Evolutionary conservation across 106 monocot species (phyloP), one percentile per base, ranked within the genome.

Genomic region (Allium sativum): DNA sequence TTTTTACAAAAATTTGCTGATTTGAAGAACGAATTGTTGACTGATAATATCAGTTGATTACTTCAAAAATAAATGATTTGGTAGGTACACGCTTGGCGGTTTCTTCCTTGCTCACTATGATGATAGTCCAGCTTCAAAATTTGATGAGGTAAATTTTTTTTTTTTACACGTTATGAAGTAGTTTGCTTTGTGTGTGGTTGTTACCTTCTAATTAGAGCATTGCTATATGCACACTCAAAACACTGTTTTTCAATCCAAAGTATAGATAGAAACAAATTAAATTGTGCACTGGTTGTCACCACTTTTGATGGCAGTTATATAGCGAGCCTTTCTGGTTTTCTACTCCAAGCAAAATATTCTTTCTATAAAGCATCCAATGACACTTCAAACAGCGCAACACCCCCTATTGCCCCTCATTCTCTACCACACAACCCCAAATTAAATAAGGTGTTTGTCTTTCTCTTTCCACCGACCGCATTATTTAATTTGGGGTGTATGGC

Each of bases 101-200:
- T 64, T 95, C 63, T 95, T 95, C 69, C 82, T 96, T 61, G 95
- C 95, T 47, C 73, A 76, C 40, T 96, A 96, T 69, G 87, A 96
- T 45, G 84, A 82, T 55, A 90, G 90, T 64, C 95, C 95, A 21
- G 87, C 90, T 51, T 90, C 87, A 70, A 76, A 15, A 44, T 96
- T 96, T 72, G 84, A 96, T 72, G 95, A 96, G 95, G 95, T 96
- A 62, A 3, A 62, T 8, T 31, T 31, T 31, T 31, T 31, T 31
- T 31, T 31, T 31, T 5, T 31, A 31, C 31, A 31, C 31, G 31
- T 31, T 31, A 2, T 31, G 31, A 1, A 5, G 31, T 31, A 31
- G 31, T 31, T 31, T 31, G 31, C 31, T 31, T 31, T 5, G 5
- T 31, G 31, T 31, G 5, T 31, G 31, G 1, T 31, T 57, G 31